phyloP scores from a whole-genome alignment of 2,329 filamentous ascomycete genomes.

The Alternaria angustiovoidea region DNA sequence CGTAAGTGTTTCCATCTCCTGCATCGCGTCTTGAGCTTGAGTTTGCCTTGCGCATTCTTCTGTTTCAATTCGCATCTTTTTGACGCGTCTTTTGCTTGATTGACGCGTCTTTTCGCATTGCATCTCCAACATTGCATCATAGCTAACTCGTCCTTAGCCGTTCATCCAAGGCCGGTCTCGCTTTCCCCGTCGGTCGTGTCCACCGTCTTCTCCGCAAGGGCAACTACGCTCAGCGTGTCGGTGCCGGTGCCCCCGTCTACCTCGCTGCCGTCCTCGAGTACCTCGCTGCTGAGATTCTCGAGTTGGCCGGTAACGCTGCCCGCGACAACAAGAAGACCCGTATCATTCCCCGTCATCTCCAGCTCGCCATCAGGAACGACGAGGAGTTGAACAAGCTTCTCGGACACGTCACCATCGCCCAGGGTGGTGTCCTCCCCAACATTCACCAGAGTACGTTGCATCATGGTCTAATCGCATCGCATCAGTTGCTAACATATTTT shows the following conservation, averaged over 20 bases:
- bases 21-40: conserved; percentile 14
- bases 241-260: conserved; percentile 97
- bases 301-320: conserved; percentile 97
- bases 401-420: conserved; percentile 94
- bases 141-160: conserved; percentile 68
- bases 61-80: conserved; percentile 1
- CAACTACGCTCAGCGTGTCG: conserved; percentile 99
- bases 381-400: conserved; percentile 99
- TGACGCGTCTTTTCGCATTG: conserved; percentile 38
- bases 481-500: conserved; percentile 52
- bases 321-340: conserved; percentile 99
- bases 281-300: conserved; percentile 97
- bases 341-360: conserved; percentile 98
- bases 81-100: conserved; percentile 17
- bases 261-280: conserved; percentile 98
- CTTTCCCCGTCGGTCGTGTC: conserved; percentile 98
- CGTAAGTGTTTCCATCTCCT: conserved; percentile 70
- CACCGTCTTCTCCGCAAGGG: conserved; percentile 98
- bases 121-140: conserved; percentile 30
- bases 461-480: neutral
- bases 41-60: conserved; percentile 13
- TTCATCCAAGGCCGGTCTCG: conserved; percentile 98
- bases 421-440: conserved; percentile 96
- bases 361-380: conserved; percentile 99
- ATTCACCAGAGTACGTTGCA: conserved; percentile 88